Evolutionary conservation across 1,139 yeast species (phyloP).

Genomic region (Protomyces macrosporus): DNA sequence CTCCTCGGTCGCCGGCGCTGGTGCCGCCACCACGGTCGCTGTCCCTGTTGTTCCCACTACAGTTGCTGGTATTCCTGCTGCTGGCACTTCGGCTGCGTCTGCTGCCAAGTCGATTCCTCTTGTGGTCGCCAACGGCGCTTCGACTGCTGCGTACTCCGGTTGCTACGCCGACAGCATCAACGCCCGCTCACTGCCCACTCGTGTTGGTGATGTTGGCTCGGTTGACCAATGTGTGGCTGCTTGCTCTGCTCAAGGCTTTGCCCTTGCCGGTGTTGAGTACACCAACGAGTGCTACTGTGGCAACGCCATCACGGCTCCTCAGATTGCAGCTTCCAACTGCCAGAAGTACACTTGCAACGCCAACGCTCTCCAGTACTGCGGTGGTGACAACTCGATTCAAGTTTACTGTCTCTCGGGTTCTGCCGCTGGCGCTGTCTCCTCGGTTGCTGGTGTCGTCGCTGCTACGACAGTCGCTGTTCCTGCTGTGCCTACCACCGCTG

Average conservation of each 20-base stretch:
- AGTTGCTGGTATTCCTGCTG: background rate
- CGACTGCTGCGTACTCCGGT: background rate
- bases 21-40: background rate
- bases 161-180: background rate
- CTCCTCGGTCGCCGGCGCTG: background rate
- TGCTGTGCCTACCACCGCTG: background rate
- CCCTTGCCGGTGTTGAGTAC: slow-evolving; percentile 3
- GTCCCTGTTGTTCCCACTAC: background rate
- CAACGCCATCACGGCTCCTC: background rate
- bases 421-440: background rate
- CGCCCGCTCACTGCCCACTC: background rate
- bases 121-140: background rate
- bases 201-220: background rate
- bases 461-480: background rate
- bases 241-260: background rate
- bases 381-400: background rate
- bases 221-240: background rate
- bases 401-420: background rate
- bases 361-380: background rate
- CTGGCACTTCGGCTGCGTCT: background rate
- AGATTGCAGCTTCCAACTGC: background rate
- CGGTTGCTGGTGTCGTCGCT: background rate
- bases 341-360: background rate
- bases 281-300: slow-evolving; percentile 4
- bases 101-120: background rate